Percentiles rank a stretch among this genome's conserved stretches.
These are phyloP conservation scores for Pyrus pyrifolia DNA, from an alignment of 306 rosid genomes.

Conservation along the genomic window DNA sequence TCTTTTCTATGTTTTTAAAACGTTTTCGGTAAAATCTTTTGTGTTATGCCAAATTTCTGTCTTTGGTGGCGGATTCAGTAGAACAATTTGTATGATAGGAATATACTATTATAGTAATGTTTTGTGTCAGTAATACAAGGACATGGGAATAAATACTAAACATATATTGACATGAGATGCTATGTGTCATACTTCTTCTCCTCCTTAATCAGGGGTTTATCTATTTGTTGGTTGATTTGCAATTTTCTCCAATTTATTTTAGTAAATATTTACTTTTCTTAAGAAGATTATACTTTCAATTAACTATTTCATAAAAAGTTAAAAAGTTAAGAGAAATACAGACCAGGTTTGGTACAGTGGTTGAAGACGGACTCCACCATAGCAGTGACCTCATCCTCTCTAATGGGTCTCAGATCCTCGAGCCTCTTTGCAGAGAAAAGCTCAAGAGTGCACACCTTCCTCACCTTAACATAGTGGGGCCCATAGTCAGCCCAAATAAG, in stretches of 20 bases:
- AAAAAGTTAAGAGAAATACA: not conserved
- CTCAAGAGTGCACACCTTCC: slow-evolving; percentile 87
- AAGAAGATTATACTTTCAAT: not conserved
- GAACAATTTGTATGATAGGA: too few species aligned
- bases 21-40: too few species aligned
- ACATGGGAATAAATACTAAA: too few species aligned
- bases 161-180: too few species aligned
- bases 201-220: not conserved
- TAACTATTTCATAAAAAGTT: not conserved
- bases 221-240: not conserved
- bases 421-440: slow-evolving; percentile 74
- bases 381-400: slow-evolving; percentile 88
- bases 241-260: not conserved
- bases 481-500: slow-evolving; percentile 96
- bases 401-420: slow-evolving; percentile 57
- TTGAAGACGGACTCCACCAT: slow-evolving; percentile 78
- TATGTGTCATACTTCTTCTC: not conserved
- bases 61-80: too few species aligned
- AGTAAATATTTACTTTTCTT: not conserved
- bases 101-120: fast-evolving
- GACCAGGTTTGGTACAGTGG: slow-evolving; percentile 47
- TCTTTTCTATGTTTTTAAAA: too few species aligned
- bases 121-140: fast-evolving
- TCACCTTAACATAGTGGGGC: slow-evolving; percentile 89
- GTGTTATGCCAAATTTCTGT: too few species aligned